Percentiles rank a stretch among this genome's conserved stretches.
Conservation (phyloP, 164 flowering plant species). For the Cinnamomum chago region DNA sequence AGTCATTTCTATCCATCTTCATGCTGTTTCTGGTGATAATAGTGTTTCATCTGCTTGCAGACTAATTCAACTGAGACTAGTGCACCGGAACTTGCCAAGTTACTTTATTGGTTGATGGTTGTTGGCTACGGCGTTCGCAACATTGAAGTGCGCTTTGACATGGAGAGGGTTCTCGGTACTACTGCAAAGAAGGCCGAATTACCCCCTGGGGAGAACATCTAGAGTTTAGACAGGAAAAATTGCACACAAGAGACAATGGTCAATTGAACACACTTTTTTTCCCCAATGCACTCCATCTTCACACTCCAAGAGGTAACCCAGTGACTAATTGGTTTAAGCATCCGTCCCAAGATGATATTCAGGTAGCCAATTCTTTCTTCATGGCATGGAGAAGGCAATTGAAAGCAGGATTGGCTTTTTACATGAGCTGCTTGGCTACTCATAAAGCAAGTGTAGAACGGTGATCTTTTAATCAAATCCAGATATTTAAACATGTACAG, state of each 20-base stretch:
- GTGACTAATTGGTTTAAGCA: neutral
- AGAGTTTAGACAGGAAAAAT: neutral
- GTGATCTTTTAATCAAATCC: neutral
- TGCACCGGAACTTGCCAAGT: slow-evolving; percentile 85
- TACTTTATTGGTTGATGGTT: slow-evolving; percentile 96
- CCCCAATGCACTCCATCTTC: neutral
- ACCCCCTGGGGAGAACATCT: slow-evolving; percentile 84
- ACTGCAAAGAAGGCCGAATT: slow-evolving; percentile 76
- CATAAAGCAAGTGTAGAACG: neutral
- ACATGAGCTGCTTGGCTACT: slow-evolving; percentile 3
- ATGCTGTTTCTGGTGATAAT: neutral
- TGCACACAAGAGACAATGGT: neutral
- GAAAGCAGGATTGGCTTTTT: slow-evolving; percentile 1
- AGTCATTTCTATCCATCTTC: neutral
- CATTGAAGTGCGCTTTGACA: slow-evolving; percentile 94
- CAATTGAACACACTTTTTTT: neutral
- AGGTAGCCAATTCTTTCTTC: neutral
- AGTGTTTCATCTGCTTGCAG: slow-evolving; percentile 35
- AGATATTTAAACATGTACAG: neutral
- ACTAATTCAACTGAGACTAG: slow-evolving; percentile 71
- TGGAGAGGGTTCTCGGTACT: slow-evolving; percentile 87
- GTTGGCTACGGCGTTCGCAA: slow-evolving; percentile 93
- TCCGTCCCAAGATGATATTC: neutral
- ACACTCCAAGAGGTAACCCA: neutral
- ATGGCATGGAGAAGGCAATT: neutral